A percentile compares a stretch with the other conserved stretches of the same genome.
phyloP scores from a whole-genome alignment of 108 stramenopile species.

The Cyclotella cryptica region DNA sequence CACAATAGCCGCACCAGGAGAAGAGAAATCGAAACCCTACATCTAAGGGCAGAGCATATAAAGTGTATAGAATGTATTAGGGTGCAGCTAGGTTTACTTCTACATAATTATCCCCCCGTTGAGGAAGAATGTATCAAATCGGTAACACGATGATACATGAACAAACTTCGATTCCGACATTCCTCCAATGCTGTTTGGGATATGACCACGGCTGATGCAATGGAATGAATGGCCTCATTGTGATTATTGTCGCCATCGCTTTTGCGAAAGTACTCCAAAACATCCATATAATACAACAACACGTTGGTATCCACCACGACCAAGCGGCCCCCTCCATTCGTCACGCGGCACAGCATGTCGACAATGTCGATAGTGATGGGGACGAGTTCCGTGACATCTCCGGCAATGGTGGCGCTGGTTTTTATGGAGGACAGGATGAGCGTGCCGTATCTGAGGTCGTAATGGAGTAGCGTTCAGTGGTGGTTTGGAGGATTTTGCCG shows the following conservation, averaged over 20 bases:
- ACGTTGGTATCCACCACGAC: conserved; percentile 87
- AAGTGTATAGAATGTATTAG: no score
- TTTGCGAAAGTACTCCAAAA: conserved; percentile 69
- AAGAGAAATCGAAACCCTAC: no score
- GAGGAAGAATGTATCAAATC: conserved; percentile 65
- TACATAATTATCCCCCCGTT: no score
- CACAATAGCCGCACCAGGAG: no score
- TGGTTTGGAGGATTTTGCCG: conserved; percentile 82
- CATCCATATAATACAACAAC: conserved; percentile 85
- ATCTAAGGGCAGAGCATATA: no score
- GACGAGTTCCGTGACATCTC: conserved; percentile 56
- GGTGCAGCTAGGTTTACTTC: no score
- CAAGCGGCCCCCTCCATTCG: conserved; percentile 28
- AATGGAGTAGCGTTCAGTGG: conserved; percentile 81
- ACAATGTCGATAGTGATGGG: conserved; percentile 66
- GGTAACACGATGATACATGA: conserved; percentile 77
- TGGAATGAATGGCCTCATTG: conserved; percentile 35
- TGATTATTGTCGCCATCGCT: neutral
- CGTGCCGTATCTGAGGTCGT: conserved; percentile 83
- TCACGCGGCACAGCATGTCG: conserved; percentile 45
- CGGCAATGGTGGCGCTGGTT: conserved; percentile 42
- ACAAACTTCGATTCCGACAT: conserved; percentile 73
- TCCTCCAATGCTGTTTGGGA: conserved; percentile 84
- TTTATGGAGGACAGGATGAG: conserved; percentile 54
- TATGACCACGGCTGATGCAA: conserved; percentile 81